Evolutionary conservation across 805 yeast genomes (phyloP).

Genomic region (Yamadazyma scolyti): DNA sequence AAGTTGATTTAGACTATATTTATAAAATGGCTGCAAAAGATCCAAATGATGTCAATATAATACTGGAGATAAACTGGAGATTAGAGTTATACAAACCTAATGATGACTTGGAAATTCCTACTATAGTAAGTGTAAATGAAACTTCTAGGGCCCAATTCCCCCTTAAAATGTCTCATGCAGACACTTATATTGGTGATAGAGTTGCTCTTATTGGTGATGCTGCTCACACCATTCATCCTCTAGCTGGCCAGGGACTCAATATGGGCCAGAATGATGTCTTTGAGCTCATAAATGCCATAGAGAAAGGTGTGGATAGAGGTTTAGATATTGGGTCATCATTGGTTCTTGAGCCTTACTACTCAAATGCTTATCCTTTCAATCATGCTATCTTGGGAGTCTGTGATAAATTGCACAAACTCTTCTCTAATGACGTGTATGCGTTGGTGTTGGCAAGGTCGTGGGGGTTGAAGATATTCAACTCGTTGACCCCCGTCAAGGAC

Average conservation of each 20-base stretch:
- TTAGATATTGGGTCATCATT: slow-evolving; percentile 81
- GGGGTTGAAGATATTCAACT: slow-evolving; percentile 72
- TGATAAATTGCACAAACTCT: slow-evolving; percentile 87
- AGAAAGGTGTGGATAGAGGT: slow-evolving; percentile 70
- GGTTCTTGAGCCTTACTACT: slow-evolving; percentile 83
- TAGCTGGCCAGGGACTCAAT: slow-evolving; percentile 96
- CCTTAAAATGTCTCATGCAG: slow-evolving; percentile 83
- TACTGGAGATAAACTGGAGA: slow-evolving; percentile 76
- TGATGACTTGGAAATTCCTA: slow-evolving; percentile 59
- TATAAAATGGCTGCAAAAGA: slow-evolving; percentile 40
- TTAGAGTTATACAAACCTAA: slow-evolving; percentile 17
- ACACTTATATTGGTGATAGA: slow-evolving; percentile 77
- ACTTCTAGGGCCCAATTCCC: slow-evolving; percentile 86
- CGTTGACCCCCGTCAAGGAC: slow-evolving; percentile 62
- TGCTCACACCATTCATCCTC: slow-evolving; percentile 95
- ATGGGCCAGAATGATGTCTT: slow-evolving; percentile 96
- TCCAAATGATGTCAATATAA: slow-evolving; percentile 44
- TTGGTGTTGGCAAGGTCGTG: slow-evolving; percentile 69
- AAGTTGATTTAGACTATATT: slow-evolving; percentile 71
- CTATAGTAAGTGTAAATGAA: slow-evolving; percentile 53
- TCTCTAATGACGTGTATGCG: slow-evolving; percentile 69
- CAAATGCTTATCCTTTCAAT: slow-evolving; percentile 76
- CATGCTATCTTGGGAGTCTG: slow-evolving; percentile 82
- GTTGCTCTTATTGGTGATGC: slow-evolving; percentile 97
- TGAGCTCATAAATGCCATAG: slow-evolving; percentile 63